Evolutionary conservation across 345 rosid genomes (phyloP).

Genomic region (Nephelium lappaceum): DNA sequence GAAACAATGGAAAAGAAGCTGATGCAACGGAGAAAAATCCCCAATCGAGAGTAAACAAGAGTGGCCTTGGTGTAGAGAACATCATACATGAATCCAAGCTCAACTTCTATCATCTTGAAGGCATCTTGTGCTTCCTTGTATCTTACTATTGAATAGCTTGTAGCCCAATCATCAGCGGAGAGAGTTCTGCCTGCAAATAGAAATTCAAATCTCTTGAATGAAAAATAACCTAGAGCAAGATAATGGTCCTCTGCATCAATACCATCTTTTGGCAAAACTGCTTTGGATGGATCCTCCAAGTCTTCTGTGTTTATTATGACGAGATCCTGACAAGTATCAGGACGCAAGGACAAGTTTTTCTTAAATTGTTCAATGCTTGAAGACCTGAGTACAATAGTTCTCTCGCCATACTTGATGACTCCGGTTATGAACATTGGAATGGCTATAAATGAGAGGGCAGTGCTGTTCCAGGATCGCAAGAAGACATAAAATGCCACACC

Average conservation of each 20-base stretch:
- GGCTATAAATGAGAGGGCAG: slow-evolving; percentile 21
- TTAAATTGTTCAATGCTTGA: slow-evolving; percentile 43
- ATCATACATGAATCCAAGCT: slow-evolving; percentile 49
- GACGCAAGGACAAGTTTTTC: slow-evolving; percentile 29
- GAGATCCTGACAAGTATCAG: neutral
- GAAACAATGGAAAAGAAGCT: slow-evolving; percentile 9
- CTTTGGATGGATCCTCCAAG: neutral
- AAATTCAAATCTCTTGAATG: slow-evolving; percentile 40
- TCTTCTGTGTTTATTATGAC: neutral
- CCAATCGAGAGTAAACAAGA: slow-evolving; percentile 18
- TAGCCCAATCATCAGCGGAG: slow-evolving; percentile 16
- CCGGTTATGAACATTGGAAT: slow-evolving; percentile 39
- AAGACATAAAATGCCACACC: slow-evolving; percentile 38
- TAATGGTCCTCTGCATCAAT: neutral
- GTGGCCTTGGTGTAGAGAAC: slow-evolving; percentile 49
- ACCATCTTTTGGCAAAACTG: neutral
- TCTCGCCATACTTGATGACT: slow-evolving; percentile 45
- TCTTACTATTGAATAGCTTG: slow-evolving; percentile 7
- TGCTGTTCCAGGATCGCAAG: slow-evolving; percentile 26
- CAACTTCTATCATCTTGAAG: slow-evolving; percentile 40
- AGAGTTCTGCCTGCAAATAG: slow-evolving; percentile 46
- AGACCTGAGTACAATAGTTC: slow-evolving; percentile 39
- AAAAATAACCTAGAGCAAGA: slow-evolving; percentile 18
- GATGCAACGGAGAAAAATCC: slow-evolving; percentile 32
- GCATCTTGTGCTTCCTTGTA: slow-evolving; percentile 13